Percentiles rank a stretch among this genome's conserved stretches.
Evolutionary conservation across 73 alveolate genomes (phyloP).

Genomic region (Paramecium primaurelia): DNA sequence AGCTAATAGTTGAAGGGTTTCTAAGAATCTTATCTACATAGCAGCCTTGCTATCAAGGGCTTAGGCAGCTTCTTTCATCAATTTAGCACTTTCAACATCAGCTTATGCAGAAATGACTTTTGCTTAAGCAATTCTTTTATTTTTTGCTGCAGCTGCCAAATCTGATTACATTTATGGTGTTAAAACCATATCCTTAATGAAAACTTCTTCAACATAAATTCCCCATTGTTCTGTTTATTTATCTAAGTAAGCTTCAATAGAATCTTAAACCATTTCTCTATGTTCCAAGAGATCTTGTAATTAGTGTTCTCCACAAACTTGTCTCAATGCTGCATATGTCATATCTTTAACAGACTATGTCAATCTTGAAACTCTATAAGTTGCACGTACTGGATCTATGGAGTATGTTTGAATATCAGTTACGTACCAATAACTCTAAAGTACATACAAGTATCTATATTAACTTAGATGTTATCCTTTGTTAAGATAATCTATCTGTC

Average conservation of each 20-base stretch:
- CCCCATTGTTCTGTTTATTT: conserved; percentile 40
- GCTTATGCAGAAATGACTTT: conserved; percentile 46
- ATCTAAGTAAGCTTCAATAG: conserved; percentile 8
- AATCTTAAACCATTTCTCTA: conserved; percentile 31
- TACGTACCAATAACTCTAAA: conserved; percentile 20
- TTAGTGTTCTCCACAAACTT: conserved; percentile 44
- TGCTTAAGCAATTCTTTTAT: conserved; percentile 44
- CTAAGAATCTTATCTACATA: conserved; percentile 37
- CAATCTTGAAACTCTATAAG: conserved; percentile 24
- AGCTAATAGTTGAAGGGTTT: neutral
- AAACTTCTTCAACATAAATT: neutral
- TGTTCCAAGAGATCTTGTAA: conserved; percentile 23
- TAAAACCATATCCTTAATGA: conserved; percentile 25
- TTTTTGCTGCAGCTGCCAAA: conserved; percentile 51
- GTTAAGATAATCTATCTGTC: conserved; percentile 13
- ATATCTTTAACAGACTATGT: conserved; percentile 2
- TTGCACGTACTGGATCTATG: conserved; percentile 7
- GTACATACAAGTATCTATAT: conserved; percentile 32
- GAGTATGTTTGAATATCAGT: neutral
- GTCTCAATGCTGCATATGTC: conserved; percentile 46
- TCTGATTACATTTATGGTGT: conserved; percentile 18
- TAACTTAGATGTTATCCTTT: conserved; percentile 5
- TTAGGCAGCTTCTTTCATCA: conserved; percentile 46
- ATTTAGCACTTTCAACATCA: conserved; percentile 48
- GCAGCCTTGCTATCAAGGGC: conserved; percentile 48